Evolutionary conservation across 257 asterid species (phyloP).

Genomic region (Nemophila menziesii): DNA sequence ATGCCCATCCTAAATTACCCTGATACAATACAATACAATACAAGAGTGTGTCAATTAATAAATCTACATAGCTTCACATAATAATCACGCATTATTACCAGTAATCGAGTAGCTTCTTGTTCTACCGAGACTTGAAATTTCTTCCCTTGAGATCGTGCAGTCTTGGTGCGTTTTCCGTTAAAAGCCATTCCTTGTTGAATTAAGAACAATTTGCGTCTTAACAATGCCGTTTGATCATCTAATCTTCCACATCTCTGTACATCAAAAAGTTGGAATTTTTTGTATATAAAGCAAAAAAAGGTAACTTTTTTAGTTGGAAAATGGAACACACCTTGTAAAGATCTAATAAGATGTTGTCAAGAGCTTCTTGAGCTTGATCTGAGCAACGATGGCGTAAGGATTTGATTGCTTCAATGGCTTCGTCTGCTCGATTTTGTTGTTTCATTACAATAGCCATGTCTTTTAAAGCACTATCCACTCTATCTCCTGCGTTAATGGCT

Average conservation of each 20-base stretch:
- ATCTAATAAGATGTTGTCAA: constrained; percentile 79
- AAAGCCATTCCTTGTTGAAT: constrained; percentile 96
- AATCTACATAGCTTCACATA: background rate
- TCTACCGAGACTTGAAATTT: constrained; percentile 95
- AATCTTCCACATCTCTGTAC: constrained; percentile 91
- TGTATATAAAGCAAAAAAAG: background rate
- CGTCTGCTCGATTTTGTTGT: constrained; percentile 94
- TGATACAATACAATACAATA: constrained; percentile 10
- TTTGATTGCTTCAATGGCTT: constrained; percentile 90
- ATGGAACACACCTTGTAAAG: constrained; percentile 66
- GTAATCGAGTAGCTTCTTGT: constrained; percentile 87
- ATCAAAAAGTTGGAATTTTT: too few species aligned
- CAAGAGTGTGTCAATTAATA: background rate
- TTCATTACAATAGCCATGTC: constrained; percentile 99
- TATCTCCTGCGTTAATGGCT: constrained; percentile 93
- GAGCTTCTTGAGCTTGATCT: constrained; percentile 95
- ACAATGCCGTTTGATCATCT: constrained; percentile 64
- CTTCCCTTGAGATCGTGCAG: constrained; percentile 95
- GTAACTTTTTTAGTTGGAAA: too few species aligned
- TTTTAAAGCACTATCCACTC: constrained; percentile 95
- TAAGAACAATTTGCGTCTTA: constrained; percentile 58
- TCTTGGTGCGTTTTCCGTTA: constrained; percentile 86
- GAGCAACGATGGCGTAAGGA: constrained; percentile 75
- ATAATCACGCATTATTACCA: constrained; percentile 35
- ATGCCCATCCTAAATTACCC: constrained; percentile 99